Evolutionary conservation across 805 yeast genomes (phyloP).

Genomic region (Nakazawaea ishiwadae): DNA sequence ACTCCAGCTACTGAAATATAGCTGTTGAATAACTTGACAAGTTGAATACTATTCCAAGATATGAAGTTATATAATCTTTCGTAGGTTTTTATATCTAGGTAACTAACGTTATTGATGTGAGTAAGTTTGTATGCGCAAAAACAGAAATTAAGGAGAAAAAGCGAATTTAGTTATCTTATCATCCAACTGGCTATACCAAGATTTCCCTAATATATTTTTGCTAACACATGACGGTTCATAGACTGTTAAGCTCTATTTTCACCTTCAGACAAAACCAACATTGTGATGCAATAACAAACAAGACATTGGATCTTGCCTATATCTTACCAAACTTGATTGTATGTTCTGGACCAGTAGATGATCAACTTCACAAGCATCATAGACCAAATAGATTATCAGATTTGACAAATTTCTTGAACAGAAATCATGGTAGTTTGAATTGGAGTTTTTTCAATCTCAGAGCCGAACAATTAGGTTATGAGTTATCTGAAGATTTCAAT

Average conservation of each 20-base stretch:
- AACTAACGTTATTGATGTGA: no score
- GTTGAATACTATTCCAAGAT: no score
- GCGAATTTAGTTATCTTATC: no score
- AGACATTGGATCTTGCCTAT: conserved; percentile 58
- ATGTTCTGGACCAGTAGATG: conserved; percentile 67
- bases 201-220: no score
- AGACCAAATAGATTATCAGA: conserved; percentile 45
- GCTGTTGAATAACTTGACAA: no score
- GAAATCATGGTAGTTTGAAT: conserved; percentile 37
- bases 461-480: conserved; percentile 44
- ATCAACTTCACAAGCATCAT: conserved; percentile 37
- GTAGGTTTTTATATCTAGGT: no score
- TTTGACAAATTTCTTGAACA: conserved; percentile 42
- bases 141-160: not conserved
- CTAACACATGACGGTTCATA: conserved; percentile 1
- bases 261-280: conserved; percentile 5
- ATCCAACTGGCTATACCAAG: no score
- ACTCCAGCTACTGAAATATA: no score
- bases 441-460: conserved; percentile 80
- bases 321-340: conserved; percentile 64
- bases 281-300: conserved; percentile 2
- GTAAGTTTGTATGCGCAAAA: no score
- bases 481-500: conserved; percentile 36
- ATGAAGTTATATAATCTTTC: no score
- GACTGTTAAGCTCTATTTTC: not conserved